Percentiles rank a stretch among this genome's conserved stretches.
Evolutionary conservation across 495 filamentous ascomycete species (phyloP).

Genomic region (Acidomyces sp.): DNA sequence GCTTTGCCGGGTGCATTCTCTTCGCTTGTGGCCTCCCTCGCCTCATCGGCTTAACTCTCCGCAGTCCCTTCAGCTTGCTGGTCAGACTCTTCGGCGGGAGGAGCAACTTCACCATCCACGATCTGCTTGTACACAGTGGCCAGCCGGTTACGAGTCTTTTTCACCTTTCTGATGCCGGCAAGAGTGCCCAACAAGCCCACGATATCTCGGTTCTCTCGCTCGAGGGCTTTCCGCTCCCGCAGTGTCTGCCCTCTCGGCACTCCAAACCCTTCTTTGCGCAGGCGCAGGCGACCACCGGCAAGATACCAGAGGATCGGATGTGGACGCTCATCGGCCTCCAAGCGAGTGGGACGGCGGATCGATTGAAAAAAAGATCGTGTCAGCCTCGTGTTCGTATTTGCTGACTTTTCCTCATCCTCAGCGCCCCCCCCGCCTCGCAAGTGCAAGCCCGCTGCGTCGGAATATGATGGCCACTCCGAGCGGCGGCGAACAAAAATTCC

Average conservation of each 20-base stretch:
- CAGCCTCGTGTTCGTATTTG: too few species aligned
- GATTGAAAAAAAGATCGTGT: neutral
- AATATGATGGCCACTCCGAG: too few species aligned
- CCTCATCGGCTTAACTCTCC: neutral
- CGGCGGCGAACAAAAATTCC: too few species aligned
- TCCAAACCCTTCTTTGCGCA: neutral
- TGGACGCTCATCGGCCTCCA: slow-evolving; percentile 1
- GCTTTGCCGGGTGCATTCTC: too few species aligned
- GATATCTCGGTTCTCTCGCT: slow-evolving; percentile 1
- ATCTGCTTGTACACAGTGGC: neutral
- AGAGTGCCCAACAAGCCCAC: slow-evolving; percentile 7
- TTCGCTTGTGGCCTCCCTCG: too few species aligned
- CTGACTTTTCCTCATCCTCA: too few species aligned
- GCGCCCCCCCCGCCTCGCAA: too few species aligned
- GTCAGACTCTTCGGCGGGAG: neutral
- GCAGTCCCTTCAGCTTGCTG: neutral
- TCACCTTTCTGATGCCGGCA: neutral
- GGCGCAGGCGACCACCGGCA: neutral
- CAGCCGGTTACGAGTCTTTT: neutral
- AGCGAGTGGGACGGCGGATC: neutral
- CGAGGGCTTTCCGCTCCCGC: neutral
- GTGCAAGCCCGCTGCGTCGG: too few species aligned
- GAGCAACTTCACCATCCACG: neutral
- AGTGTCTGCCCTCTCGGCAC: slow-evolving; percentile 1
- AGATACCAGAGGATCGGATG: slow-evolving; percentile 4